Evolutionary conservation across 805 yeast genomes (phyloP).

Genomic region (Cyberlindnera misumaiensis): DNA sequence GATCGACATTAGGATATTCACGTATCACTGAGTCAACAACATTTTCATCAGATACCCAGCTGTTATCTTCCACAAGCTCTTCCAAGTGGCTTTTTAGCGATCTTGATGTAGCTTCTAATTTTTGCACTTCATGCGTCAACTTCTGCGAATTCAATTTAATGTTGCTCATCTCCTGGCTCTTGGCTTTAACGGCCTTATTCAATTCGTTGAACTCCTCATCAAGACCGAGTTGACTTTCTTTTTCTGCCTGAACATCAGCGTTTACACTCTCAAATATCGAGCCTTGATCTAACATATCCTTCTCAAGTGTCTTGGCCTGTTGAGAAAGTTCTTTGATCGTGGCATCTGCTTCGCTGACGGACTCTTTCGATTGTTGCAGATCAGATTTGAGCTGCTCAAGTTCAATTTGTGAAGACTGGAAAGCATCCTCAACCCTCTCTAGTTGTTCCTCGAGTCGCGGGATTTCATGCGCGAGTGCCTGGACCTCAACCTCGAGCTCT

Average conservation of each 20-base stretch:
- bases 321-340: conserved; percentile 30
- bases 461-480: conserved; percentile 31
- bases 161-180: conserved; percentile 34
- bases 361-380: conserved; percentile 36
- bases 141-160: conserved; percentile 47
- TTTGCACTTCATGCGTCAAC: conserved; percentile 48
- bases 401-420: conserved; percentile 62
- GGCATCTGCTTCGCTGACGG: conserved; percentile 29
- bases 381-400: conserved; percentile 63
- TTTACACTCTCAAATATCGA: conserved; percentile 23
- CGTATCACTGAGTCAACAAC: conserved; percentile 49
- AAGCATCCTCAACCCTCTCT: conserved; percentile 42
- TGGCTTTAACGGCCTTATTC: conserved; percentile 37
- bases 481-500: conserved; percentile 50
- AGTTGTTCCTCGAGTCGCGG: conserved; percentile 31
- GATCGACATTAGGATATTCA: conserved; percentile 55
- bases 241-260: conserved; percentile 28
- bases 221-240: conserved; percentile 53
- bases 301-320: conserved; percentile 21
- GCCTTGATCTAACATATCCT: conserved; percentile 25
- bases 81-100: conserved; percentile 34
- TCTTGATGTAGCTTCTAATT: conserved; percentile 32
- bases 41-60: conserved; percentile 68
- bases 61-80: conserved; percentile 45
- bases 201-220: conserved; percentile 72